Percentiles rank a stretch among this genome's conserved stretches.
Evolutionary conservation across 805 yeast genomes (phyloP).

Genomic region (Ogataea ramenticola): DNA sequence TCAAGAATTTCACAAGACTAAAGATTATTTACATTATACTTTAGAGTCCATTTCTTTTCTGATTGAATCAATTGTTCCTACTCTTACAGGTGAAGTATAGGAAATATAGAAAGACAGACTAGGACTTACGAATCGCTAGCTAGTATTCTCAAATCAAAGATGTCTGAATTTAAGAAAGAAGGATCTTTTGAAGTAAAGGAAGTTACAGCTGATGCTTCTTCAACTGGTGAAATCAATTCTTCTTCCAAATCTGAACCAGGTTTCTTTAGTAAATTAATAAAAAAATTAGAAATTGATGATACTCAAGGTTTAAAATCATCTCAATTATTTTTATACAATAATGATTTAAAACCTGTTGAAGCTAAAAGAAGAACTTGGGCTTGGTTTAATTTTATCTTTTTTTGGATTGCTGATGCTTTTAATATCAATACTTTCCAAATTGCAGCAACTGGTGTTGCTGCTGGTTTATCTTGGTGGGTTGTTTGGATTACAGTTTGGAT

Average conservation of each 20-base stretch:
- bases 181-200: neutral
- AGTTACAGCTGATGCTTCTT: neutral
- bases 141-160: no score
- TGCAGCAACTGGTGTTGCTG: constrained; percentile 75
- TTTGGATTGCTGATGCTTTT: constrained; percentile 88
- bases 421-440: constrained; percentile 89
- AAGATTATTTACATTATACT: no score
- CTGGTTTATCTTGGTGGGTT: constrained; percentile 86
- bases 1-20: no score
- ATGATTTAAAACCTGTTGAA: constrained; percentile 77
- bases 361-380: constrained; percentile 71
- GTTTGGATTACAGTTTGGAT: constrained; percentile 86
- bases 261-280: neutral
- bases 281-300: constrained; percentile 18
- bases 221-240: neutral
- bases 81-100: no score
- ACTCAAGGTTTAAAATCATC: constrained; percentile 34
- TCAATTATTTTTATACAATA: constrained; percentile 64
- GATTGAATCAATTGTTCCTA: no score
- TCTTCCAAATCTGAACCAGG: neutral
- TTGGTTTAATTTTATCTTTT: constrained; percentile 72
- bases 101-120: no score
- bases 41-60: no score
- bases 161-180: neutral
- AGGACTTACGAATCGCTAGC: no score